Evolutionary conservation across 495 filamentous ascomycete species (phyloP).

Genomic region (Opeltia flavorubescens): DNA sequence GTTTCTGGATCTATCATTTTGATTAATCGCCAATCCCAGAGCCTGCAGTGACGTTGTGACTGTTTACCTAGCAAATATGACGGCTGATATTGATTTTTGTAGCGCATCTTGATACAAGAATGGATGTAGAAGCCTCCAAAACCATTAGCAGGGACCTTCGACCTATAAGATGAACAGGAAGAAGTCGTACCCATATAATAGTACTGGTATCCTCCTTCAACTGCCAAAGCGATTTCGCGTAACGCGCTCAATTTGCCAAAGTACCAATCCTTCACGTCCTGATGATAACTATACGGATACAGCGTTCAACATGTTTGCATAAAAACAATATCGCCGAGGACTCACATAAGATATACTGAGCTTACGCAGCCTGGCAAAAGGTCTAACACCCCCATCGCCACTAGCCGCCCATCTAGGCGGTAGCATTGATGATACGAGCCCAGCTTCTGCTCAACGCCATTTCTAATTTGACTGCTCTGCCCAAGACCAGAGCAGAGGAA

Average conservation of each 20-base stretch:
- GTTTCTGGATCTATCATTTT: slow-evolving; percentile 49
- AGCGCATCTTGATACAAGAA: slow-evolving; percentile 64
- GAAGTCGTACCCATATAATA: slow-evolving; percentile 59
- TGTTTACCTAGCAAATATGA: slow-evolving; percentile 58
- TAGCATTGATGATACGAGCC: slow-evolving; percentile 97
- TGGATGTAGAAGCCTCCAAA: slow-evolving; percentile 54
- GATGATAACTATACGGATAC: slow-evolving; percentile 44
- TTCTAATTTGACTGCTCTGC: slow-evolving; percentile 27
- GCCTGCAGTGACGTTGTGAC: not conserved
- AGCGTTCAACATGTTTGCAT: not conserved
- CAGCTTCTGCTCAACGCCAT: slow-evolving; percentile 41
- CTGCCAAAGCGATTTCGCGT: slow-evolving; percentile 65
- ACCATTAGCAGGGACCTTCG: slow-evolving; percentile 11
- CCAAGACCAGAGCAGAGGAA: slow-evolving; percentile 82
- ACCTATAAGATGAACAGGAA: too few species aligned
- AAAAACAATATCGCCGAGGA: not conserved
- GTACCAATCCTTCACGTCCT: slow-evolving; percentile 61
- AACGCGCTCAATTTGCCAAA: slow-evolving; percentile 84
- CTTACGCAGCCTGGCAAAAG: slow-evolving; percentile 77
- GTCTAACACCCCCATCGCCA: slow-evolving; percentile 83
- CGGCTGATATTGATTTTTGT: slow-evolving; percentile 79
- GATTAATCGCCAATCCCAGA: not conserved
- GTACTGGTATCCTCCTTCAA: slow-evolving; percentile 58
- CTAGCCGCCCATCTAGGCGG: slow-evolving; percentile 71
- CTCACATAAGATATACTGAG: slow-evolving; percentile 80